Base-by-base conservation (phyloP, 2,329 filamentous ascomycete genomes). In the Colletotrichum trifolii region DNA sequence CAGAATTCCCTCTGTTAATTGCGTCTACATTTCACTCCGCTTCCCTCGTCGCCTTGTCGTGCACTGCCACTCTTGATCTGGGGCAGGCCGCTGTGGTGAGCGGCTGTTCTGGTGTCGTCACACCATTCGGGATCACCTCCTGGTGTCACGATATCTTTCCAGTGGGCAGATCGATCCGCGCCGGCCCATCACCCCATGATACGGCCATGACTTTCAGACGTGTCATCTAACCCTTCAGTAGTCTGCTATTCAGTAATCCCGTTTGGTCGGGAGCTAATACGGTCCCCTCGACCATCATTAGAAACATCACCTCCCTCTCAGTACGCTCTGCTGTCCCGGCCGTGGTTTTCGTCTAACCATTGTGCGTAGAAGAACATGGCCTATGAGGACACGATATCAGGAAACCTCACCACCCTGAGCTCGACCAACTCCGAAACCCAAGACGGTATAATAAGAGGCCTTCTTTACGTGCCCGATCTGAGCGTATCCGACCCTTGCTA, bases 381-480 rank as follows among this genome's bases (percentile, higher is more conserved):
- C 60, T 87, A 87, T 71, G 81, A 87, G 63, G 79, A 83, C 64
- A 78, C 79, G 48, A 75, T 87, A 57, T 70, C 74, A 17, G 76
- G 77, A 62, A 91, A 91, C 71, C 85, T 97, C 55, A 92, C 89
- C 48, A 96, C 93, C 0, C 82, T 97, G 12, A 92, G 92, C 3
- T 87, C 85, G 38, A 91, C 88, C 66, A 89, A 87, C 73, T 83
- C 87, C 56, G 82, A 85, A 38, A 82, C 82, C 8, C 76, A 82
- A 43, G 87, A 89, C 68, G 85, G 85, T 59, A 81, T 87, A 58
- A 87, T 96, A 40, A 86, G 88, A 68, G 95, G 95, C 67, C 85
- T 97, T 13, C 84, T 98, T 62, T 98, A 96, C 75, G 91, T 97
- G 2, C 96, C 95, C 5, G 87, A 89, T 65, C 83, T 97, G 45